Evolutionary conservation across 202 grass and related monocot genomes (phyloP), one percentile per base, ranked within the genome.

Genomic region (Carex sylvatica): DNA sequence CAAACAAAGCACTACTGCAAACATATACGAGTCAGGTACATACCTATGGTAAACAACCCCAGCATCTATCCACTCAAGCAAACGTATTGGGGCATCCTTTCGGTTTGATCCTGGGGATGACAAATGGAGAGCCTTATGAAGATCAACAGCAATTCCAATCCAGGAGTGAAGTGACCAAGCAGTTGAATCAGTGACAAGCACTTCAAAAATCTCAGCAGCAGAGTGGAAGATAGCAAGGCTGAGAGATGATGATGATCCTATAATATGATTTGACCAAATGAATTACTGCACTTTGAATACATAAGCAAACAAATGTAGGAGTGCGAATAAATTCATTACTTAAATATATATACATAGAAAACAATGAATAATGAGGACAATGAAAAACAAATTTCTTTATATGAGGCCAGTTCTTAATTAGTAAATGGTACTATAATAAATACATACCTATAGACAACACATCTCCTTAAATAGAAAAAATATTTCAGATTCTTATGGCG

Each of bases 31-130:
- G 52, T 54, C 11, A 31, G 23, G 47, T 16, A 31, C 47, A 52
- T 38, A 22, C 80, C 80, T 82, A 80, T 98, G 92, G 81, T 93
- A 98, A 80, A 98, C 86, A 91, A 95, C 95, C 82, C 95, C 95
- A 60, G 95, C 95, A 84, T 98, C 95, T 82, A 98, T 95, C 95
- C 92, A 98, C 83, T 98, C 91, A 73, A 98, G 87, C 83, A 98
- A 91, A 72, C 95, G 88, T 85, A 89, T 91, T 38, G 92, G 92
- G 60, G 95, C 92, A 88, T 98, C 95, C 88, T 93, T 95, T 61
- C 87, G 90, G 65, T 98, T 98, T 81, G 95, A 95, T 78, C 91
- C 92, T 74, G 92, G 95, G 75, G 95, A 98, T 66, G 91, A 95
- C 51, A 87, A 90, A 87, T 95, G 95, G 78, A 98, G 87, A 81